Evolutionary conservation across 371 early-diverging fungal genomes (phyloP).

Genomic region (Mucor velutinosus): DNA sequence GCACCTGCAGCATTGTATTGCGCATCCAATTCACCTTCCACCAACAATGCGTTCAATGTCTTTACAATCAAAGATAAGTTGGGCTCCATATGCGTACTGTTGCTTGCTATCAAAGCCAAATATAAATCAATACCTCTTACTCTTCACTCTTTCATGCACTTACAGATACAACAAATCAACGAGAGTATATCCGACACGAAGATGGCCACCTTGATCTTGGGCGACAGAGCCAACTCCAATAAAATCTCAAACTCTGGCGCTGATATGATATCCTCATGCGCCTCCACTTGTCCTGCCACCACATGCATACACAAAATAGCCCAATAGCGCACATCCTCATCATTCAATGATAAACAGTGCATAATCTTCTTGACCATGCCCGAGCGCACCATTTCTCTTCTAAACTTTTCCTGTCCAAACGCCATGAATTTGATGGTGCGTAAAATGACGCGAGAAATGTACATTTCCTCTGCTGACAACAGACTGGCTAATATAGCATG

Average conservation of each 20-base stretch:
- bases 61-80: slow-evolving; percentile 25
- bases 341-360: slow-evolving; percentile 66
- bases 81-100: slow-evolving; percentile 23
- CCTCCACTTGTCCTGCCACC: slow-evolving; percentile 49
- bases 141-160: neutral
- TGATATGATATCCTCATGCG: slow-evolving; percentile 43
- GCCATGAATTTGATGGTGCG: slow-evolving; percentile 76
- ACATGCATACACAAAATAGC: slow-evolving; percentile 62
- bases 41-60: slow-evolving; percentile 33
- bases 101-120: slow-evolving; percentile 11
- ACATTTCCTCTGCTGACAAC: slow-evolving; percentile 63
- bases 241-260: slow-evolving; percentile 44
- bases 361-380: slow-evolving; percentile 67
- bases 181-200: slow-evolving; percentile 49
- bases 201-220: slow-evolving; percentile 41
- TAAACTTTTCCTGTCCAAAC: slow-evolving; percentile 55
- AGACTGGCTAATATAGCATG: slow-evolving; percentile 60
- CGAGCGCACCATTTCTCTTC: slow-evolving; percentile 55
- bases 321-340: slow-evolving; percentile 79
- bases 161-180: slow-evolving; percentile 50
- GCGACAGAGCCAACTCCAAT: slow-evolving; percentile 36
- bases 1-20: slow-evolving; percentile 53
- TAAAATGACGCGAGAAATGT: slow-evolving; percentile 72
- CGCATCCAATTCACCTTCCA: slow-evolving; percentile 41
- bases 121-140: neutral